Evolutionary conservation across 345 rosid genomes (phyloP).

Genomic region (Arabis hirsuta): DNA sequence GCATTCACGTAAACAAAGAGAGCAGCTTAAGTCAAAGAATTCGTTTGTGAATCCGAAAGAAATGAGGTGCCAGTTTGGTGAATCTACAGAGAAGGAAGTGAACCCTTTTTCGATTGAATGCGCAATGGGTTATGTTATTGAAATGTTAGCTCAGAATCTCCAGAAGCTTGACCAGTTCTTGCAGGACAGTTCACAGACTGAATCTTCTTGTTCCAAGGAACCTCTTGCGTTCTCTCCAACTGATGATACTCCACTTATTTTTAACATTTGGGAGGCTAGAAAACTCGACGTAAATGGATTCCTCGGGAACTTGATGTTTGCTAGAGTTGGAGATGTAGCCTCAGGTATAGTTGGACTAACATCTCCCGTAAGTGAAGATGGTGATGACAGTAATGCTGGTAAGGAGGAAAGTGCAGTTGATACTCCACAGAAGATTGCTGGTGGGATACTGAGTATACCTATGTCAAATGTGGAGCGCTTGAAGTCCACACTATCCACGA

Average conservation of each 20-base stretch:
- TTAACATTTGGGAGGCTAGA: constrained; percentile 78
- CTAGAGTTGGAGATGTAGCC: constrained; percentile 88
- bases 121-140: constrained; percentile 57
- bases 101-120: constrained; percentile 55
- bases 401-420: constrained; percentile 62
- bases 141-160: constrained; percentile 63
- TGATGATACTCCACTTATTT: constrained; percentile 60
- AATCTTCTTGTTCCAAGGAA: constrained; percentile 40
- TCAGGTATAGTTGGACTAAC: constrained; percentile 77
- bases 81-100: constrained; percentile 43
- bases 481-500: constrained; percentile 77
- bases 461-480: constrained; percentile 91
- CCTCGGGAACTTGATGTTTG: constrained; percentile 82
- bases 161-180: constrained; percentile 66
- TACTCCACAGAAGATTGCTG: constrained; percentile 70
- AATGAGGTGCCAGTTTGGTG: constrained; percentile 29
- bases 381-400: constrained; percentile 53
- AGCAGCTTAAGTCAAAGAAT: constrained; percentile 38
- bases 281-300: constrained; percentile 78
- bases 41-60: constrained; percentile 44
- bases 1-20: constrained; percentile 38
- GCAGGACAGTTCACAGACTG: constrained; percentile 47
- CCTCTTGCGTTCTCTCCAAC: constrained; percentile 40
- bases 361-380: constrained; percentile 61
- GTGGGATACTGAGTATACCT: constrained; percentile 84